These are phyloP conservation scores for Dactylellina haptotyla DNA, from an alignment of 2,329 filamentous ascomycete genomes.

Conservation along the genomic window DNA sequence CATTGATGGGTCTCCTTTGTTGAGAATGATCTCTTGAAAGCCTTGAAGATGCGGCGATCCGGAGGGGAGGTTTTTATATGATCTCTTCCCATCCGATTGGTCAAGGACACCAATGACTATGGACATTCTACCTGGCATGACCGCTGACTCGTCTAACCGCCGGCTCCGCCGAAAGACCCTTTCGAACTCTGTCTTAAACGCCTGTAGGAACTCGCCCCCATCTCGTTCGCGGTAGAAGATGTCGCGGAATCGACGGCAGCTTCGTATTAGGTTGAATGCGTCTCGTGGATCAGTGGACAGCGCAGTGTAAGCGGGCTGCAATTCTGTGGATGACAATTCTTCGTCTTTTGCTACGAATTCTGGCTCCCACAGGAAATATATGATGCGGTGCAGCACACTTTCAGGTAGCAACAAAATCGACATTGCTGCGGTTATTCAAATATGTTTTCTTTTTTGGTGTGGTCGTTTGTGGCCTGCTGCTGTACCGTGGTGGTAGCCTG, in stretches of 20 bases:
- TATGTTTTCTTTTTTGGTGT: constrained; percentile 28
- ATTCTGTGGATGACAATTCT: constrained; percentile 37
- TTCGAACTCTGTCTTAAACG: constrained; percentile 52
- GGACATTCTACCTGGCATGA: constrained; percentile 55
- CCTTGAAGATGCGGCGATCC: constrained; percentile 48
- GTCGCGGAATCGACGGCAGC: constrained; percentile 51
- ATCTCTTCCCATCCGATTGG: constrained; percentile 50
- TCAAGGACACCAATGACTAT: constrained; percentile 54
- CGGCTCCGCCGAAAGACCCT: constrained; percentile 53
- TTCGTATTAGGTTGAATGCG: constrained; percentile 50
- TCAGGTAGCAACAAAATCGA: constrained; percentile 50
- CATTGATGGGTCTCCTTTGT: constrained; percentile 52
- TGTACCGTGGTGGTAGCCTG: constrained; percentile 38
- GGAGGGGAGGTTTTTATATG: constrained; percentile 54
- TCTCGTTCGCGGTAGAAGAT: constrained; percentile 26
- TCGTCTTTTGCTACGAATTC: constrained; percentile 47
- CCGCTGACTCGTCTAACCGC: constrained; percentile 50
- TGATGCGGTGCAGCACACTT: constrained; percentile 47
- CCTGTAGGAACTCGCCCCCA: constrained; percentile 45
- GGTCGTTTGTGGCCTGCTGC: constrained; percentile 19
- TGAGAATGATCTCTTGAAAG: constrained; percentile 53
- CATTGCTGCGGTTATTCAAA: constrained; percentile 28
- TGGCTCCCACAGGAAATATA: constrained; percentile 52
- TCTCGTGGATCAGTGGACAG: constrained; percentile 50
- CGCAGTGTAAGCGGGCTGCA: constrained; percentile 50